Conservation (phyloP, 75 land plant genomes). For the Pinus tabuliformis region DNA sequence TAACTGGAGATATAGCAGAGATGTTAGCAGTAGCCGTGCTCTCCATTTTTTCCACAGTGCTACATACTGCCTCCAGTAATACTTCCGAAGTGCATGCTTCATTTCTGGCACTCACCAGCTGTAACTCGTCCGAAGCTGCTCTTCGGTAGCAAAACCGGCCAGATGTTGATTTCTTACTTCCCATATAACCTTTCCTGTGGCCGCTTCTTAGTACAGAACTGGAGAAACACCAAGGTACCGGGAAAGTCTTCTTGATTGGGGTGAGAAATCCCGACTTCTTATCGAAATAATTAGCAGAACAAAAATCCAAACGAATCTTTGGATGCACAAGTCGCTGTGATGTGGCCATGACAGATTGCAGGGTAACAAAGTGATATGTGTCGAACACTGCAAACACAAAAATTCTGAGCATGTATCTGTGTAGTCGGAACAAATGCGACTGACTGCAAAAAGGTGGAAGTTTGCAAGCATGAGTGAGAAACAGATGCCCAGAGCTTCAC, state of each 20-base stretch:
- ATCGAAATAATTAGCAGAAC: background rate
- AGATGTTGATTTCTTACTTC: background rate
- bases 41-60: background rate
- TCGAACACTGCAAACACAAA: too few species aligned
- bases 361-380: too few species aligned
- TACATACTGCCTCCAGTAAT: background rate
- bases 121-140: too few species aligned
- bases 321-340: background rate
- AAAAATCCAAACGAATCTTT: background rate
- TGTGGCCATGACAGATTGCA: background rate
- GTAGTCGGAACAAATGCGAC: too few species aligned
- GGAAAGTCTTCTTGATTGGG: background rate
- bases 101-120: background rate
- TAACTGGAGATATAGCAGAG: background rate
- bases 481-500: too few species aligned
- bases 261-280: background rate
- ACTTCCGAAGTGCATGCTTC: background rate
- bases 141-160: background rate
- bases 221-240: background rate
- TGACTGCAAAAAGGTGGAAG: too few species aligned
- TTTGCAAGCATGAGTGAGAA: too few species aligned
- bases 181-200: too few species aligned
- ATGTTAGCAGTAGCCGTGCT: background rate
- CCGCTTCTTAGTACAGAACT: too few species aligned
- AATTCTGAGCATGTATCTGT: too few species aligned